Base-by-base conservation (phyloP, 148 eudicot genomes). In the Chenopodium formosanum region DNA sequence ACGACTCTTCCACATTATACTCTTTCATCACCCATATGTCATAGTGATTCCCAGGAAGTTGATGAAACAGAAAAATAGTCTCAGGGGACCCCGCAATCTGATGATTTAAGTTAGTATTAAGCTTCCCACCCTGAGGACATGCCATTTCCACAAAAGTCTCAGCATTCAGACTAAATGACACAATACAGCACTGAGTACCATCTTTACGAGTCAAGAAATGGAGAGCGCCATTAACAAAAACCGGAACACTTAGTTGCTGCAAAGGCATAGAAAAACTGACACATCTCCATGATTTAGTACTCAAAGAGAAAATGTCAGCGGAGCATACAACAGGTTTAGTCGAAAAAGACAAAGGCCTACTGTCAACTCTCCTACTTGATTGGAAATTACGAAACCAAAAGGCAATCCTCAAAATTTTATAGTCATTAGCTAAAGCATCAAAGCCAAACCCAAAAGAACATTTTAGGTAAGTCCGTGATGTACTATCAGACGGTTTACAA, bases 21-120 rank as follows among this genome's bases (percentile, higher is more conserved):
- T 67, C 34, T 23, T 67, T 67, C 70, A 67, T 67, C 37, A 67
- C 70, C 70, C 70, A 67, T 25, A 67, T 25, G 70, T 23, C 32
- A 27, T 52, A 52, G 0, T 2, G 58, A 52, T 52, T 12, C 58
- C 12, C 13, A 10, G 7, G 70, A 10, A 34, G 7, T 20, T 64
- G 68, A 31, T 67, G 31, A 9, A 67, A 14, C 13, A 67, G 31
- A 27, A 10, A 67, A 8, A 67, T 25, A 67, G 70, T 25, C 13
- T 67, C 70, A 67, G 34, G 2, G 13, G 17, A 67, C 12, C 8
- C 70, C 16, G 17, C 70, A 67, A 67, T 67, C 70, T 23, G 58
- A 7, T 67, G 70, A 23, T 67, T 12, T 3, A 67, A 27, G 70
- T 67, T 7, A 12, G 1, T 1, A 11, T 14, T 4, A 31, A 12